Base-by-base conservation (phyloP, 2,329 filamentous ascomycete genomes). In the Alternaria sp. region DNA sequence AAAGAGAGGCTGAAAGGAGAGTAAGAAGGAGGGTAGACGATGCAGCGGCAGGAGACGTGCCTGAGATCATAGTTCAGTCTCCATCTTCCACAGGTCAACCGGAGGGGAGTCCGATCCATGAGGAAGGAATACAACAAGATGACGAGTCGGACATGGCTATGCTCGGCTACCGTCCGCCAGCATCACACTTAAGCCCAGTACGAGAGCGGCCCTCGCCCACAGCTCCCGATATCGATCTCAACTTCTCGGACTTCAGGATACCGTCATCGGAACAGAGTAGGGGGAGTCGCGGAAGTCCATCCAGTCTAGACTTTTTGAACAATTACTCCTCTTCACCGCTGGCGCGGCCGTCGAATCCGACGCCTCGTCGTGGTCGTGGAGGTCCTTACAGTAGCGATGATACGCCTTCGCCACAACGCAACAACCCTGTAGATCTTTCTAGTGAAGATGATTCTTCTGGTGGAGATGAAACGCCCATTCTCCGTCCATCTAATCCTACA, bases 381-480 rank as follows among this genome's bases (percentile, higher is more conserved):
- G 36, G 36, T 11, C 36, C 36, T 11, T 40, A 17, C n/a, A 40
- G 36, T 3, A 40, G n/a, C 36, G 36, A 40, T 1, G 36, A 40
- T 11, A 17, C 36, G 9, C 36, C 36, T 40, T 40, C 36, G 36
- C 36, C 36, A 11, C 36, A 40, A 11, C 15, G 30, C 13, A 7
- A 8, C 1, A 8, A 8, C 23, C 23, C 23, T 8, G 6, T 25
- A 40, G n/a, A 40, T 1, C 36, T 17, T 40, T 40, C n/a, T 17
- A 40, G 8, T 17, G 36, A 40, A 11, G 36, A 40, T 3, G 1
- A 17, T 1, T 0, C 8, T 6, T 6, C 15, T 11, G 9, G n/a
- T 0, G n/a, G 11, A n/a, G 8, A 17, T 5, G 36, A 40, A 17
- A 4, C 3, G 36, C 36, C 36, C 0, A 11, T 40, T 0, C 1